phyloP scores from a whole-genome alignment of 192 early-diverging fungal species.

The Podila minutissima region DNA sequence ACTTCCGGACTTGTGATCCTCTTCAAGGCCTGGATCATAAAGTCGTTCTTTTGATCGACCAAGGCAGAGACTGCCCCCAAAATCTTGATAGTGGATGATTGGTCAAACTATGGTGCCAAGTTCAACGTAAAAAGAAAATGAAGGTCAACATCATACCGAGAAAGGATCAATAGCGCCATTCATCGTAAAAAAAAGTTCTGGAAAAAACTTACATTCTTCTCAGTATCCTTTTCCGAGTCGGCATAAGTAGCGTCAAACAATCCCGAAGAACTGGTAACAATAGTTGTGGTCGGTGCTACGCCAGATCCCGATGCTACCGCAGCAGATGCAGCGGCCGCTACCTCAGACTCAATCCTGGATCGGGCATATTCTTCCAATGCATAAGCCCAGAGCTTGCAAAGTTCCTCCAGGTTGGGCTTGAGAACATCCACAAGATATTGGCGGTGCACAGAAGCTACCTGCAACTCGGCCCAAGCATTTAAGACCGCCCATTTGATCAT shows the following conservation, averaged over 20 bases:
- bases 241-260: slow-evolving; percentile 68
- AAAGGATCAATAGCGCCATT: neutral
- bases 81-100: slow-evolving; percentile 66
- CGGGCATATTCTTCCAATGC: slow-evolving; percentile 72
- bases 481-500: slow-evolving; percentile 82
- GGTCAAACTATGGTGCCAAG: slow-evolving; percentile 57
- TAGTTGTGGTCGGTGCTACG: neutral
- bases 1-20: slow-evolving; percentile 26
- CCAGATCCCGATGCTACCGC: neutral
- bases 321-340: slow-evolving; percentile 24
- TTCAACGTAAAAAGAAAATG: slow-evolving; percentile 6
- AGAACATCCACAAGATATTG: slow-evolving; percentile 70
- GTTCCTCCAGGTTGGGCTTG: slow-evolving; percentile 61
- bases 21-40: slow-evolving; percentile 57
- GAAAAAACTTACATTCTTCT: slow-evolving; percentile 62
- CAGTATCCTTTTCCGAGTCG: slow-evolving; percentile 73
- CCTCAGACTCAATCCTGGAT: slow-evolving; percentile 71
- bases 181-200: neutral
- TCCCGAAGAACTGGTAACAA: slow-evolving; percentile 24
- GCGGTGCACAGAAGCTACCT: slow-evolving; percentile 70
- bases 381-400: slow-evolving; percentile 71
- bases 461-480: slow-evolving; percentile 84
- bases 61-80: slow-evolving; percentile 65
- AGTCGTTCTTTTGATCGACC: slow-evolving; percentile 54
- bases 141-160: neutral